Conservation (phyloP, 257 asterid species). For the Coffea eugenioides region DNA sequence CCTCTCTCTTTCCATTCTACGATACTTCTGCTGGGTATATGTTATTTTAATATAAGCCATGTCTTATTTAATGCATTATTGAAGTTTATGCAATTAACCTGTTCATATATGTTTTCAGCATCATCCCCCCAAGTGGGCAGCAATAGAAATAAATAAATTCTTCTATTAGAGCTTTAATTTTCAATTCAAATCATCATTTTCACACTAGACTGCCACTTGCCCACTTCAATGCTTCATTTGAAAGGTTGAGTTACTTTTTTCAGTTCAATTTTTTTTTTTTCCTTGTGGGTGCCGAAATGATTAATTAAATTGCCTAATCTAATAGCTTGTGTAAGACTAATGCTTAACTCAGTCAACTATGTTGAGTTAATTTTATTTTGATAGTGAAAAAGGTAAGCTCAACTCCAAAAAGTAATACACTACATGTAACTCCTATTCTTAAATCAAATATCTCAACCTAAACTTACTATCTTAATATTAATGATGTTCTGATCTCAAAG, state of each 20-base stretch:
- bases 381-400: background rate
- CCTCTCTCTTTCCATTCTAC: background rate
- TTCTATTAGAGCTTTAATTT: slow-evolving; percentile 2
- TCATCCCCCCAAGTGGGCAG: slow-evolving; percentile 12
- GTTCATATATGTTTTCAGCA: background rate
- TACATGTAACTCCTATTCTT: background rate
- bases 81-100: background rate
- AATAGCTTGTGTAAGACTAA: background rate
- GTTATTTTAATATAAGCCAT: background rate
- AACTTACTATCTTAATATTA: background rate
- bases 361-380: background rate
- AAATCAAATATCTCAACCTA: background rate
- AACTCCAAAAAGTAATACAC: background rate
- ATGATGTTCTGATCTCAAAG: background rate
- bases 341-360: too few relatives aligned
- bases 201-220: slow-evolving; percentile 1
- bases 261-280: background rate
- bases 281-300: background rate
- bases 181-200: slow-evolving; percentile 2
- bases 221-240: background rate
- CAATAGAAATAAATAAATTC: background rate
- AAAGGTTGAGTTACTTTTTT: background rate
- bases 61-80: background rate
- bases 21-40: too few relatives aligned
- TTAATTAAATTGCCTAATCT: background rate